These are phyloP conservation scores for Colletotrichum sp. DNA, from an alignment of 2,329 filamentous ascomycete genomes.

Conservation along the genomic window DNA sequence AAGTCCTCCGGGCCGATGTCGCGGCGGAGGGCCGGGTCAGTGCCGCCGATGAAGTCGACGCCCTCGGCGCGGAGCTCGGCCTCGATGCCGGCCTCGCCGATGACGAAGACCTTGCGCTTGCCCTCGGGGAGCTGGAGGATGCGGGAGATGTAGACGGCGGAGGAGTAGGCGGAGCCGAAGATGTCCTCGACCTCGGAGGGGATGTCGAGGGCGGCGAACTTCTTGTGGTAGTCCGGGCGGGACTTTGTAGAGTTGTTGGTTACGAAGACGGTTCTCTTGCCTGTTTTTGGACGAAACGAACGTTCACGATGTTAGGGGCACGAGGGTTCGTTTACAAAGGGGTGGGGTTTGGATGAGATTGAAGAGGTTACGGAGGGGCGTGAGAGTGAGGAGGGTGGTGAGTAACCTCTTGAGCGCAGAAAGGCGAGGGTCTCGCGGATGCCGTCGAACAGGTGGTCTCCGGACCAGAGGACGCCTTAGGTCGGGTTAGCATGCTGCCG, in stretches of 20 bases:
- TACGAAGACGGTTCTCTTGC: slow-evolving; percentile 93
- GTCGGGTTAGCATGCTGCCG: background rate
- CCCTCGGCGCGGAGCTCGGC: slow-evolving; percentile 83
- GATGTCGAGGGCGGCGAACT: slow-evolving; percentile 83
- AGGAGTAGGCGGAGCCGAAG: slow-evolving; percentile 94
- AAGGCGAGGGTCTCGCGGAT: slow-evolving; percentile 85
- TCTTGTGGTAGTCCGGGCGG: slow-evolving; percentile 89
- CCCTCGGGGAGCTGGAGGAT: slow-evolving; percentile 81
- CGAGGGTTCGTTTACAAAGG: background rate
- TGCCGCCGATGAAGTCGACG: slow-evolving; percentile 83
- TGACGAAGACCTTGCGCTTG: slow-evolving; percentile 92
- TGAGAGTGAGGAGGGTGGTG: slow-evolving; percentile 20
- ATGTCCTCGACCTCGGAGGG: slow-evolving; percentile 85
- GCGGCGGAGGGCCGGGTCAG: slow-evolving; percentile 77
- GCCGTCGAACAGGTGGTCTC: slow-evolving; percentile 85
- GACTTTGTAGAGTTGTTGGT: slow-evolving; percentile 99
- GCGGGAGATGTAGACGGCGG: slow-evolving; percentile 93
- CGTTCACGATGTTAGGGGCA: slow-evolving; percentile 1
- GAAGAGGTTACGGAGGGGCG: background rate
- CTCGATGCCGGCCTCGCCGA: slow-evolving; percentile 92
- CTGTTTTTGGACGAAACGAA: slow-evolving; percentile 45
- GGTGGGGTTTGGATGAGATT: background rate
- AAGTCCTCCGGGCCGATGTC: slow-evolving; percentile 86
- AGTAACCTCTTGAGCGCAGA: slow-evolving; percentile 77
- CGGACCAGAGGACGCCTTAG: slow-evolving; percentile 93